phyloP scores from a whole-genome alignment of 2,329 filamentous ascomycete genomes.

The Chrysoporthe puriensis region DNA sequence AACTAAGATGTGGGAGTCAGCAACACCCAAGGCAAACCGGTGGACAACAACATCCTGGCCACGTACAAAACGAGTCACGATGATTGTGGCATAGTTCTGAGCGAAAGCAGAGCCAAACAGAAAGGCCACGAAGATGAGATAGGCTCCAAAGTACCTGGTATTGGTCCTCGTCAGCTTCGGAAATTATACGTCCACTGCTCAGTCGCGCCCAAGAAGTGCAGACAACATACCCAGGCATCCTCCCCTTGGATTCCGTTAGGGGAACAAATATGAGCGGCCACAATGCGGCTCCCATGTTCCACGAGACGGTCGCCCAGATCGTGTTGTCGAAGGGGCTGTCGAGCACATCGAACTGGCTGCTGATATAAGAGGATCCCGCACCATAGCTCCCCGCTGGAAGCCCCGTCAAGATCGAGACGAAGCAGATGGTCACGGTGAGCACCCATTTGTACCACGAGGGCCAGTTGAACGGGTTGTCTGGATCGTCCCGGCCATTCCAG shows the following conservation, averaged over 20 bases:
- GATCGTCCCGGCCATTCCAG: slow-evolving; percentile 52
- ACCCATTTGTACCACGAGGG: slow-evolving; percentile 50
- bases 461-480: slow-evolving; percentile 58
- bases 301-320: slow-evolving; percentile 27
- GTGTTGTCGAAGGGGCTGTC: slow-evolving; percentile 25
- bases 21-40: not conserved
- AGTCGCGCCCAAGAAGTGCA: not conserved
- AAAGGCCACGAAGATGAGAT: slow-evolving; percentile 24
- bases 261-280: slow-evolving; percentile 27
- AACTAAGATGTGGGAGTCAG: slow-evolving; percentile 8
- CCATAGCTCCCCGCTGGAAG: slow-evolving; percentile 24
- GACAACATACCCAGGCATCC: slow-evolving; percentile 23
- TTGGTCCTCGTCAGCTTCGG: not conserved
- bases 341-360: slow-evolving; percentile 19
- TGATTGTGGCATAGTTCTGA: slow-evolving; percentile 23
- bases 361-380: slow-evolving; percentile 18
- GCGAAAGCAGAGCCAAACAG: slow-evolving; percentile 26
- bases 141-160: slow-evolving; percentile 23
- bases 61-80: slow-evolving; percentile 25
- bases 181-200: not conserved
- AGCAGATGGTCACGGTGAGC: slow-evolving; percentile 24
- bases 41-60: not conserved
- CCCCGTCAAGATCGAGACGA: slow-evolving; percentile 22
- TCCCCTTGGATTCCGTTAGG: slow-evolving; percentile 21
- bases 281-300: slow-evolving; percentile 25